These are phyloP conservation scores for Litchi chinensis DNA, from an alignment of 345 rosid genomes.

Conservation along the genomic window DNA sequence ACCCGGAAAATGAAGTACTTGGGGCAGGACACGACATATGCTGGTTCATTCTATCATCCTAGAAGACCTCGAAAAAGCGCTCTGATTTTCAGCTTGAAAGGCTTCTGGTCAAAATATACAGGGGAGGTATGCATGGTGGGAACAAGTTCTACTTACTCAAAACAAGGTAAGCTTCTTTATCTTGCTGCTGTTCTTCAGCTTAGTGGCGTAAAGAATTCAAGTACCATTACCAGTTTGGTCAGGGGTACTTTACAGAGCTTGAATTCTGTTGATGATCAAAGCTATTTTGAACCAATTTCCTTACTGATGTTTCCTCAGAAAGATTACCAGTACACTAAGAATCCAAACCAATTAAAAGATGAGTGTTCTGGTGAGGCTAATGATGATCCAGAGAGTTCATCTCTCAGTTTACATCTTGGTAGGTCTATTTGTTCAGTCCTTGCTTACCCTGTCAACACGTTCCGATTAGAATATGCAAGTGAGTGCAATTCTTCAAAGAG, in stretches of 20 bases:
- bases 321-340: constrained; percentile 24
- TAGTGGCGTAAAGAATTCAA: constrained; percentile 15
- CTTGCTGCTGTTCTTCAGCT: constrained; percentile 31
- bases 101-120: constrained; percentile 32
- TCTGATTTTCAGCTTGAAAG: constrained; percentile 28
- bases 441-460: background rate
- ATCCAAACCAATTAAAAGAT: constrained; percentile 2
- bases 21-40: background rate
- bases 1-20: background rate
- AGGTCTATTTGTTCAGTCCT: constrained; percentile 24
- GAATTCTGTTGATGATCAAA: constrained; percentile 12
- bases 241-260: constrained; percentile 30
- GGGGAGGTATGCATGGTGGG: constrained; percentile 48
- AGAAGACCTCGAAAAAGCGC: background rate
- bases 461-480: constrained; percentile 22
- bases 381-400: background rate
- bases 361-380: constrained; percentile 6
- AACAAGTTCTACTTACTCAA: constrained; percentile 11
- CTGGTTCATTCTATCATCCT: background rate
- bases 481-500: constrained; percentile 17
- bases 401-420: constrained; percentile 19
- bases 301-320: constrained; percentile 30
- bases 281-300: constrained; percentile 27
- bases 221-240: background rate
- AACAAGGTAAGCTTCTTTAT: constrained; percentile 19